A percentile compares a stretch with the other conserved stretches of the same genome.
These are phyloP conservation scores for Aspergillus cavernicola DNA, from an alignment of 495 filamentous ascomycete species.

Conservation along the genomic window DNA sequence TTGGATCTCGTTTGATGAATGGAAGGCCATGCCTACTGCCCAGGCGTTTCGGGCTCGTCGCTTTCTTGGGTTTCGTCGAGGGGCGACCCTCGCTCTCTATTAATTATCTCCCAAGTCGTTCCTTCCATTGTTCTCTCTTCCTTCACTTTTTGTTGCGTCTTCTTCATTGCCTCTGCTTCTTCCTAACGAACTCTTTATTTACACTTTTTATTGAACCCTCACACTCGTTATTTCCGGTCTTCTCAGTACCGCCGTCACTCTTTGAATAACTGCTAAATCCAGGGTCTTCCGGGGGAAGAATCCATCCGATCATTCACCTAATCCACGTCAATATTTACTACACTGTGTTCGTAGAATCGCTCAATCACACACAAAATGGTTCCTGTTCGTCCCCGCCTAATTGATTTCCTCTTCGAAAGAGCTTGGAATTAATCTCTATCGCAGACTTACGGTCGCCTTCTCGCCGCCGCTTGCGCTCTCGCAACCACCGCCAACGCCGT, in stretches of 20 bases:
- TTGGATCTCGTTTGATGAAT: conserved; percentile 12
- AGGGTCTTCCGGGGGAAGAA: conserved; percentile 16
- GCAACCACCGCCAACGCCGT: conserved; percentile 61
- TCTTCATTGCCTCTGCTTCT: conserved; percentile 5
- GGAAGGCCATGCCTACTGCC: background rate
- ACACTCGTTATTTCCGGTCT: conserved; percentile 10
- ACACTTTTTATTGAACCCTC: background rate
- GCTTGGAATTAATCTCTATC: background rate
- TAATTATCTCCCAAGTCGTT: background rate
- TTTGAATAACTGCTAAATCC: conserved; percentile 4
- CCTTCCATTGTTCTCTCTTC: background rate
- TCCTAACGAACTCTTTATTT: background rate
- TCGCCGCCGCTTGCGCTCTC: conserved; percentile 40
- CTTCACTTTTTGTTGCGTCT: background rate
- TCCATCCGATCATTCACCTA: conserved; percentile 8
- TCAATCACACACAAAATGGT: conserved; percentile 7
- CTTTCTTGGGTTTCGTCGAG: conserved; percentile 1
- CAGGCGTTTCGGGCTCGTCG: conserved; percentile 2
- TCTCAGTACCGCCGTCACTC: conserved; percentile 8
- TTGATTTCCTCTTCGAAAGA: background rate
- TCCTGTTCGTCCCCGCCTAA: conserved; percentile 5
- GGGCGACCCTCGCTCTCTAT: conserved; percentile 1
- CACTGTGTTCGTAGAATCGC: background rate
- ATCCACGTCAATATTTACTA: conserved; percentile 1
- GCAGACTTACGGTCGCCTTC: conserved; percentile 32